These are phyloP conservation scores for Geosiphon pyriformis DNA, from an alignment of 192 early-diverging fungal species.

Conservation along the genomic window DNA sequence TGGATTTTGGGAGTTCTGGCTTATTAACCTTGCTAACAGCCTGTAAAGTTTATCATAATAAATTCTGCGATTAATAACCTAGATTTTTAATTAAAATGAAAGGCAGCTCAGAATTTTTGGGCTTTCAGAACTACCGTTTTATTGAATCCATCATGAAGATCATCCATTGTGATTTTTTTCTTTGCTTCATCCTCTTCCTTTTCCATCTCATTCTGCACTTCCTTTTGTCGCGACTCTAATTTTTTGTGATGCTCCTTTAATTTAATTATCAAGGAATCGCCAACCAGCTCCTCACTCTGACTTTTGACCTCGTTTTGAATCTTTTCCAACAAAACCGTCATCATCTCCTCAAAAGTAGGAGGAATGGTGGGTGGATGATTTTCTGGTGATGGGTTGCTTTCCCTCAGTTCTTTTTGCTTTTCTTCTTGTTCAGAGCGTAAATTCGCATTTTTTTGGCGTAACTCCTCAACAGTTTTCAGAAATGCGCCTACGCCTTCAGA, in stretches of 20 bases:
- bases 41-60: conserved; percentile 21
- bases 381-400: neutral
- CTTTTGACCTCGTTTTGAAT: conserved; percentile 41
- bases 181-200: conserved; percentile 55
- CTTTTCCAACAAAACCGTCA: conserved; percentile 23
- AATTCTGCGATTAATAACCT: too few species aligned
- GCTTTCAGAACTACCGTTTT: conserved; percentile 51
- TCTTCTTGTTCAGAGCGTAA: neutral
- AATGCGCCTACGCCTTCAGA: conserved; percentile 23
- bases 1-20: conserved; percentile 29
- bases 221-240: conserved; percentile 30
- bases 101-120: too few species aligned
- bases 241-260: conserved; percentile 38
- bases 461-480: conserved; percentile 10
- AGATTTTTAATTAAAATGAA: too few species aligned
- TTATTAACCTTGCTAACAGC: conserved; percentile 44
- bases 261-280: conserved; percentile 29
- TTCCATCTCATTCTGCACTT: conserved; percentile 45
- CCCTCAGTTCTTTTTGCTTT: neutral
- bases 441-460: conserved; percentile 14
- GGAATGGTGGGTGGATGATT: neutral
- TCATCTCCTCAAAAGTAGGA: conserved; percentile 23
- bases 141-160: conserved; percentile 60
- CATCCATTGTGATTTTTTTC: conserved; percentile 66
- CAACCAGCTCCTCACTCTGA: conserved; percentile 35